phyloP scores from a whole-genome alignment of 345 rosid species.

The Lepidium sativum region DNA sequence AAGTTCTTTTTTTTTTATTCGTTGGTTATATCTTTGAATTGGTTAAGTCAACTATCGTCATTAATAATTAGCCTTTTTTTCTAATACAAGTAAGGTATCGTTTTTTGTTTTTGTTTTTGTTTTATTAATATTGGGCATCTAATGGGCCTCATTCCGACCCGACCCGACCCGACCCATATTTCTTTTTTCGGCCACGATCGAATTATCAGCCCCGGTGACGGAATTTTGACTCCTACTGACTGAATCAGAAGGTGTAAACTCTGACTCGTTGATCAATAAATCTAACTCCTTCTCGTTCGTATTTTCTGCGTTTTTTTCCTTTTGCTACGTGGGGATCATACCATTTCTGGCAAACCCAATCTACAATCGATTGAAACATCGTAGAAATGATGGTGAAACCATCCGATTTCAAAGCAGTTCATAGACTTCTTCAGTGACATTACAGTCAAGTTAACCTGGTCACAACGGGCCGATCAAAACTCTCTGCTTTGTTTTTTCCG shows the following conservation, averaged over 20 bases:
- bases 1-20: neutral
- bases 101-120: neutral
- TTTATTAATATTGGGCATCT: neutral
- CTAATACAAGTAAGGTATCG: conserved; percentile 2
- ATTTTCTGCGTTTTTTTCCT: neutral
- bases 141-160: neutral
- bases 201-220: conserved; percentile 4
- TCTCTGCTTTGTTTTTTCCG: conserved; percentile 15
- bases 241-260: neutral
- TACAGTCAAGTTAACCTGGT: conserved; percentile 17
- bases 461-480: conserved; percentile 15
- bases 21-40: neutral
- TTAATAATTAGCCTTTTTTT: neutral
- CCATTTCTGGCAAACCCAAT: neutral
- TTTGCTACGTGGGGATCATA: neutral
- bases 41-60: conserved; percentile 22
- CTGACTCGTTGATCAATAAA: neutral
- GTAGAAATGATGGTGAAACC: conserved; percentile 33
- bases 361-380: neutral
- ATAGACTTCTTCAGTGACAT: conserved; percentile 33
- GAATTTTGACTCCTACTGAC: neutral
- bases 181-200: neutral
- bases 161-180: neutral
- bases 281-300: neutral
- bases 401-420: conserved; percentile 31